Evolutionary conservation across 306 rosid genomes (phyloP), one percentile per base, ranked within the genome.

Genomic region (Arachis hypogaea): DNA sequence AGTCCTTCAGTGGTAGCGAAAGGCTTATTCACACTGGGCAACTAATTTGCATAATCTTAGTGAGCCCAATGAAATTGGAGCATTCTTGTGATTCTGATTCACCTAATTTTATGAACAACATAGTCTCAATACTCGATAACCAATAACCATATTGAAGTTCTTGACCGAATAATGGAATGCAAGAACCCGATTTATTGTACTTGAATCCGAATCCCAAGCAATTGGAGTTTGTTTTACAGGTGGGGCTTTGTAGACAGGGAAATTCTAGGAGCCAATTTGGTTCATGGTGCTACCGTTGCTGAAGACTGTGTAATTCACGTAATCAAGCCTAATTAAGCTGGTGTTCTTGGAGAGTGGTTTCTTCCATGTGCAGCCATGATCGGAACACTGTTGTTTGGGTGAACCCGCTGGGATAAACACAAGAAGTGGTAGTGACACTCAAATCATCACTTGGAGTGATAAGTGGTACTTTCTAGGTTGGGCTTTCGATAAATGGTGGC

Each of bases 371-470:
- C 97, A 94, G 1, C 98, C 93, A 3, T 28, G 9, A 3, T 81
- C 49, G 2, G 41, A 1, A 78, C 79, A 4, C 78, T 72, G 2
- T 11, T 4, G 45, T 22, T 9, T 3, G 63, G 9, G 0, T 36
- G 65, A 84, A 94, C 14, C 96, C 96, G 28, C 95, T 77, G 6
- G 96, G 96, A 46, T 96, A 94, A 45, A 78, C 77, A 64, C 98
- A 89, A 6, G 52, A 0, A 9, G 86, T 78, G 1, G 75, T 63
- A 11, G 71, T 65, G 4, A 33, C 38, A n/a, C 59, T 72, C 1
- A 77, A 62, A 12, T 82, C 87, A 12, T 81, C 79, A 40, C 28
- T 71, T 4, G 85, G 86, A 22, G 28, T 22, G 28, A 22, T 22
- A 22, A 22, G 28, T 22, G 28, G 28, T 22, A 22, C 28, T 22